These are phyloP conservation scores for Alloteropsis angusta DNA, from an alignment of 202 grass and related monocot genomes.

Conservation along the genomic window DNA sequence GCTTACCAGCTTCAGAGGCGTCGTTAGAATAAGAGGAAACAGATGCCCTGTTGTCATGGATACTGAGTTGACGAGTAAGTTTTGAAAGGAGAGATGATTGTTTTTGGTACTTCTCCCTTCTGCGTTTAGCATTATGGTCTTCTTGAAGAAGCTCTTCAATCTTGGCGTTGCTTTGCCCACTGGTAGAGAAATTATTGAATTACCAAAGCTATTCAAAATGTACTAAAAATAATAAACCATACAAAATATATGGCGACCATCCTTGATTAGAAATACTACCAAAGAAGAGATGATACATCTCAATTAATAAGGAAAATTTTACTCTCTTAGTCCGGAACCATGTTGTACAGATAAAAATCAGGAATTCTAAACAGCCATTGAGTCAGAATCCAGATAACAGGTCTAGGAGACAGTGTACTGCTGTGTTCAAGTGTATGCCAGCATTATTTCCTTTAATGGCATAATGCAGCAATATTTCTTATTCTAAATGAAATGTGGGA, in stretches of 20 bases:
- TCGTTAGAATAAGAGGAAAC: conserved; percentile 56
- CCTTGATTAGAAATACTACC: background rate
- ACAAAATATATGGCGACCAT: background rate
- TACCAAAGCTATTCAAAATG: conserved; percentile 2
- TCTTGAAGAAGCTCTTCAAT: conserved; percentile 95
- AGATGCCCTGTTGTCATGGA: conserved; percentile 83
- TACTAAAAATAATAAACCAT: background rate
- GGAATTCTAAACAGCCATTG: background rate
- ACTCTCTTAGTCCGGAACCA: background rate
- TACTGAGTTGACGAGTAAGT: conserved; percentile 84
- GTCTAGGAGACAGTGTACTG: background rate
- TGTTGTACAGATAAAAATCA: background rate
- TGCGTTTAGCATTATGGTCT: conserved; percentile 80
- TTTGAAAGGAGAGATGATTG: conserved; percentile 91
- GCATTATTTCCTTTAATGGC: background rate
- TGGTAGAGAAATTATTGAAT: conserved; percentile 27
- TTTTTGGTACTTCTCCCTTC: conserved; percentile 77
- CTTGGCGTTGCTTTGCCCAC: conserved; percentile 71
- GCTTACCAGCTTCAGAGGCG: conserved; percentile 51
- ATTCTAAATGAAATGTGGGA: background rate
- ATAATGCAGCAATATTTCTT: background rate
- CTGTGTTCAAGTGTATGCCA: background rate
- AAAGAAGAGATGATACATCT: background rate
- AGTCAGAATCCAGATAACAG: background rate
- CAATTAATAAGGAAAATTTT: background rate